A percentile compares a stretch with the other conserved stretches of the same genome.
phyloP scores from a whole-genome alignment of 352 stramenopile genomes.

The Globisporangium acanthophoron region DNA sequence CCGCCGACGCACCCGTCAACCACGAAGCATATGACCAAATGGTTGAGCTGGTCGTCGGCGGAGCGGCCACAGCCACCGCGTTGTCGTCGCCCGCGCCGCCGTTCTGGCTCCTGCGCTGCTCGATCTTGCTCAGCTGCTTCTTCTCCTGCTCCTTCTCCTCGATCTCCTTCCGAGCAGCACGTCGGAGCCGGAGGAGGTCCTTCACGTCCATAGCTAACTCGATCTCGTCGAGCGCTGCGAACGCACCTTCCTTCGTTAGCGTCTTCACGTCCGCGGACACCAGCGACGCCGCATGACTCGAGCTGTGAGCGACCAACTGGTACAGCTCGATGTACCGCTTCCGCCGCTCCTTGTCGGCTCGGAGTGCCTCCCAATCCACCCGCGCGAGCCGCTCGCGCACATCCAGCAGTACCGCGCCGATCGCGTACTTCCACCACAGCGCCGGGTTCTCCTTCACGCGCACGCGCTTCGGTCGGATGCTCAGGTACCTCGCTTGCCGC shows the following conservation, averaged over 20 bases:
- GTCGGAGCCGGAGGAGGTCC: constrained; percentile 59
- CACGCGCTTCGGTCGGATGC: constrained; percentile 42
- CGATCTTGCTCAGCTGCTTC: constrained; percentile 27
- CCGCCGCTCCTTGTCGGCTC: constrained; percentile 26
- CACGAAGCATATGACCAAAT: constrained; percentile 77
- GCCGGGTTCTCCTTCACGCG: constrained; percentile 41
- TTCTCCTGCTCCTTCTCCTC: constrained; percentile 20
- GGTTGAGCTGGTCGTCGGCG: constrained; percentile 32
- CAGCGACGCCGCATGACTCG: constrained; percentile 26
- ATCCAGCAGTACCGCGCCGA: constrained; percentile 64
- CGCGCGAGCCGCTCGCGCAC: constrained; percentile 62
- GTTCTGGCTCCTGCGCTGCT: constrained; percentile 14
- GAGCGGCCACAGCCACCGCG: background rate
- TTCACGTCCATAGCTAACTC: constrained; percentile 67
- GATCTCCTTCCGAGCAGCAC: constrained; percentile 42
- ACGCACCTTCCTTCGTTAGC: constrained; percentile 43
- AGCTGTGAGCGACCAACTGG: constrained; percentile 13
- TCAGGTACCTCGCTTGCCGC: constrained; percentile 50
- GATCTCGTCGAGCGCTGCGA: constrained; percentile 52
- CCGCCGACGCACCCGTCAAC: constrained; percentile 23
- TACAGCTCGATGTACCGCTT: constrained; percentile 67
- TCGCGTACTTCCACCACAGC: constrained; percentile 76
- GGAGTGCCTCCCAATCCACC: constrained; percentile 58
- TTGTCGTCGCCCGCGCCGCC: constrained; percentile 7
- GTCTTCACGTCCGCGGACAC: constrained; percentile 32